phyloP scores from a whole-genome alignment of 1,139 yeast genomes.

The Lodderomyces jiufengensis region DNA sequence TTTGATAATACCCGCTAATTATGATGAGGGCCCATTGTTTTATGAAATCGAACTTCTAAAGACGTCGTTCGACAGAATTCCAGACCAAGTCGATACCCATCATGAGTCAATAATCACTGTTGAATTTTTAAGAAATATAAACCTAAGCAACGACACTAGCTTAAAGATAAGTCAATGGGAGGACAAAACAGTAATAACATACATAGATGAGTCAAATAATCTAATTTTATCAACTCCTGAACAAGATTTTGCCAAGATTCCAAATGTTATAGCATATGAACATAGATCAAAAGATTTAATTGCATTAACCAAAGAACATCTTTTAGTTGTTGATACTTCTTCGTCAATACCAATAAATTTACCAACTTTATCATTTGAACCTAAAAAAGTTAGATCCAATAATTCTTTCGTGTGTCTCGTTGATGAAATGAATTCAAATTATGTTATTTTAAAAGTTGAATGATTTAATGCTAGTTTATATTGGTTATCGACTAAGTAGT shows the following conservation, averaged over 20 bases:
- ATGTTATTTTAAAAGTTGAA: conserved; percentile 26
- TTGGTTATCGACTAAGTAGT: conserved; percentile 15
- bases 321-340: conserved; percentile 8
- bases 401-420: conserved; percentile 34
- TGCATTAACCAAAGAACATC: conserved; percentile 7
- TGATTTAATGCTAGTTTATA: conserved; percentile 11
- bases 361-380: conserved; percentile 9
- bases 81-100: conserved; percentile 2
- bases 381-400: conserved; percentile 8
- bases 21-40: neutral
- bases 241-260: conserved; percentile 4
- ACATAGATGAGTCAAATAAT: conserved; percentile 5
- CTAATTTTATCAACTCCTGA: conserved; percentile 18
- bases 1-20: neutral
- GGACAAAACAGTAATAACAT: conserved; percentile 7
- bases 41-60: neutral
- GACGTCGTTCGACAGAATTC: neutral
- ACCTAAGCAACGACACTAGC: conserved; percentile 7
- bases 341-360: conserved; percentile 7
- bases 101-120: conserved; percentile 9
- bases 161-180: conserved; percentile 5
- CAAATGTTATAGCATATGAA: conserved; percentile 9
- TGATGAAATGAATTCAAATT: conserved; percentile 36
- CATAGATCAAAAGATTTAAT: conserved; percentile 7
- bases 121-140: conserved; percentile 2